A percentile compares a stretch with the other conserved stretches of the same genome.
These are phyloP conservation scores for Phytopythium oedochilum DNA, from an alignment of 352 stramenopile species.

Conservation along the genomic window DNA sequence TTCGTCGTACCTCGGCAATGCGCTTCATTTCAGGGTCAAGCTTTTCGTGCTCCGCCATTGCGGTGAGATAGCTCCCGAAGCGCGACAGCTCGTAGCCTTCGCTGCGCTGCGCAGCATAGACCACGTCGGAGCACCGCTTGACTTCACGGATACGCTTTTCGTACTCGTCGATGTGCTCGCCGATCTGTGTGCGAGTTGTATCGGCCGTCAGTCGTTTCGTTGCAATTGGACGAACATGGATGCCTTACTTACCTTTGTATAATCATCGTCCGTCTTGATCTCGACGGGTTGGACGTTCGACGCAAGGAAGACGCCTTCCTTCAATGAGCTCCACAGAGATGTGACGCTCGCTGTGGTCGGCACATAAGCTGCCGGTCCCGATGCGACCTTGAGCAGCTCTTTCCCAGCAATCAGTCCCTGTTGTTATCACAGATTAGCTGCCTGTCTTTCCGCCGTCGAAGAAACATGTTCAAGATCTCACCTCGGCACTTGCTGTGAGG, in stretches of 20 bases:
- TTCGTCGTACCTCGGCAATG: conserved; percentile 43
- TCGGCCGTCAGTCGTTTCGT: background rate
- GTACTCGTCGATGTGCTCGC: conserved; percentile 83
- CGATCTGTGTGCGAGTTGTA: conserved; percentile 41
- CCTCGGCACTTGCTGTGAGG: conserved; percentile 76
- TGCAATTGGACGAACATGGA: too few relatives aligned
- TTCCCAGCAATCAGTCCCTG: conserved; percentile 80
- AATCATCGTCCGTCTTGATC: conserved; percentile 86
- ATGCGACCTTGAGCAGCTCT: conserved; percentile 76
- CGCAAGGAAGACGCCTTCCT: conserved; percentile 71
- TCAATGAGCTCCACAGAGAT: conserved; percentile 79
- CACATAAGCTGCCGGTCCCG: conserved; percentile 67
- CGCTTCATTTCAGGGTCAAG: conserved; percentile 69
- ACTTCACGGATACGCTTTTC: conserved; percentile 81
- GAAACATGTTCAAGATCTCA: conserved; percentile 19
- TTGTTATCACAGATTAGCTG: too few relatives aligned
- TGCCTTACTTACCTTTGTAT: conserved; percentile 76
- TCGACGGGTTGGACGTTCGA: conserved; percentile 82
- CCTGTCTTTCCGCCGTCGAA: too few relatives aligned
- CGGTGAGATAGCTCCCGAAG: conserved; percentile 81
- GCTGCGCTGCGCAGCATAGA: conserved; percentile 71
- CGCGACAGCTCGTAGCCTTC: conserved; percentile 86
- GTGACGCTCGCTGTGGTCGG: conserved; percentile 69
- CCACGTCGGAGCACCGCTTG: conserved; percentile 75
- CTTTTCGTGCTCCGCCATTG: conserved; percentile 72